Evolutionary conservation across 2,329 filamentous ascomycete species (phyloP).

Genomic region (Incumbomyces lentus): DNA sequence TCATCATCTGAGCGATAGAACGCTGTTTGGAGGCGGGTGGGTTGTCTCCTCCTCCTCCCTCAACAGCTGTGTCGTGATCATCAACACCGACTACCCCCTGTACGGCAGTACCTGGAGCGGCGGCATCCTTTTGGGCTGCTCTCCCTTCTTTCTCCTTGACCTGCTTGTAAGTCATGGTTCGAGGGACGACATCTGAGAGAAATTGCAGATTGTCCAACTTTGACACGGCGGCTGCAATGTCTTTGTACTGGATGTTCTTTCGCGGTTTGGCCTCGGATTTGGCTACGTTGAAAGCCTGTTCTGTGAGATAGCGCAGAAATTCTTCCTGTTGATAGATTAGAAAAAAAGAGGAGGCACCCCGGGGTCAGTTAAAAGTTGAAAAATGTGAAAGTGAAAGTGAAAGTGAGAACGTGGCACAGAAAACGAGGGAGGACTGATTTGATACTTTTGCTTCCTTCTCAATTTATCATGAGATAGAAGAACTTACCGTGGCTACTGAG

Average conservation of each 20-base stretch:
- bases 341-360: neutral
- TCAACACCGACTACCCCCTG: slow-evolving; percentile 33
- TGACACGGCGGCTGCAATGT: slow-evolving; percentile 77
- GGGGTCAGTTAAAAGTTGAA: too few relatives aligned
- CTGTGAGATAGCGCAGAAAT: slow-evolving; percentile 86
- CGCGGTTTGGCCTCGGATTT: slow-evolving; percentile 86
- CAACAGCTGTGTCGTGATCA: slow-evolving; percentile 24
- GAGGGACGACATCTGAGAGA: slow-evolving; percentile 78
- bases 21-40: slow-evolving; percentile 16
- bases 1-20: slow-evolving; percentile 11
- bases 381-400: too few relatives aligned
- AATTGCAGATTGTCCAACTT: slow-evolving; percentile 93
- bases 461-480: too few relatives aligned
- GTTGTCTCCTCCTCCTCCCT: slow-evolving; percentile 22
- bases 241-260: slow-evolving; percentile 90
- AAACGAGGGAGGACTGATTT: too few relatives aligned
- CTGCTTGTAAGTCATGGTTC: slow-evolving; percentile 69
- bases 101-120: too few relatives aligned
- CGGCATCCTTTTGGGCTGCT: neutral
- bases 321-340: slow-evolving; percentile 54
- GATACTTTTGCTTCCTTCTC: too few relatives aligned
- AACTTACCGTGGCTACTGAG: slow-evolving; percentile 68
- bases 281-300: slow-evolving; percentile 75
- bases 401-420: too few relatives aligned
- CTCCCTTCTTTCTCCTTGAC: slow-evolving; percentile 52